A percentile compares a stretch with the other conserved stretches of the same genome.
Conservation (phyloP, 1,139 yeast genomes). For the Blastobotrys aristatus region DNA sequence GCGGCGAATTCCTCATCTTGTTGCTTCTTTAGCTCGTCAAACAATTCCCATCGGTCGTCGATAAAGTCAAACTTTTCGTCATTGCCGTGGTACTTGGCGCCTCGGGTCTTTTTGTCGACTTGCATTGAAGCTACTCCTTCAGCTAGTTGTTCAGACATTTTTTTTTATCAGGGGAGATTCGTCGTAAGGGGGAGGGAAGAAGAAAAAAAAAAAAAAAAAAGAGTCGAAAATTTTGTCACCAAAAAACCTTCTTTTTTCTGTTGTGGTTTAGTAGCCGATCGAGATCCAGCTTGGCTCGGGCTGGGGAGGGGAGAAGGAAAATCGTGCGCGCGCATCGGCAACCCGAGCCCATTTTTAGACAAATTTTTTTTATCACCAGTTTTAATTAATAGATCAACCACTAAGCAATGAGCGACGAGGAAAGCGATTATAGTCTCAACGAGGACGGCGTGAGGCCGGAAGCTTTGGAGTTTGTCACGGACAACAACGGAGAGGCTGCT, state of each 20-base stretch:
- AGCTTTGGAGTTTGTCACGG: background rate
- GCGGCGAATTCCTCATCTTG: conserved; percentile 68
- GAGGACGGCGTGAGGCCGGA: conserved; percentile 2
- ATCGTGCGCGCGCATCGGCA: too few relatives aligned
- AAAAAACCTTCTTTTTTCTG: background rate
- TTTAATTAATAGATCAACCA: background rate
- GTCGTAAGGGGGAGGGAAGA: conserved; percentile 6
- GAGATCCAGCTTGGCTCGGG: background rate
- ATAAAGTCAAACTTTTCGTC: conserved; percentile 79
- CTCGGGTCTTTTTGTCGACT: conserved; percentile 38
- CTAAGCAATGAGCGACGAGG: background rate
- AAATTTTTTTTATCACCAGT: background rate
- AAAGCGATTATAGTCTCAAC: conserved; percentile 4
- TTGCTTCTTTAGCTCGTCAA: conserved; percentile 74
- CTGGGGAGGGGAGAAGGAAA: background rate
- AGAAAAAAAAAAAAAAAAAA: background rate
- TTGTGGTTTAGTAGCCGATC: background rate
- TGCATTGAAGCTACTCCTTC: conserved; percentile 43
- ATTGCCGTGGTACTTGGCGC: conserved; percentile 23
- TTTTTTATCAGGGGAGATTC: conserved; percentile 1
- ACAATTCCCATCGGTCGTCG: conserved; percentile 70
- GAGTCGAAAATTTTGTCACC: background rate
- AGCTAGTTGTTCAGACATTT: conserved; percentile 43
- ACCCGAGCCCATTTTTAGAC: background rate
- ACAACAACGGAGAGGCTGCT: background rate